These are phyloP conservation scores for Sporormia fimetaria DNA, from an alignment of 495 filamentous ascomycete genomes.

Conservation along the genomic window DNA sequence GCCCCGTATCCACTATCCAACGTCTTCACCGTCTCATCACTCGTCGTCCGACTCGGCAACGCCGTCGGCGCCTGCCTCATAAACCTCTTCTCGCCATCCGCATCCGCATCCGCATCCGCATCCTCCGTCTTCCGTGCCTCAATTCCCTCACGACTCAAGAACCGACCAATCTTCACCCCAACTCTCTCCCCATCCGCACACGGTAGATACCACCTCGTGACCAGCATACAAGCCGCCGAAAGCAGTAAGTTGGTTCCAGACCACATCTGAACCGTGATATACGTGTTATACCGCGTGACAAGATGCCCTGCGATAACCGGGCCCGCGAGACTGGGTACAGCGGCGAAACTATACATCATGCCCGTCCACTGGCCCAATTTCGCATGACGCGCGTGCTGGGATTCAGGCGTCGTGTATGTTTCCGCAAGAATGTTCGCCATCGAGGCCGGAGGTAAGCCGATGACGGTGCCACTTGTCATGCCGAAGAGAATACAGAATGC, in stretches of 20 bases:
- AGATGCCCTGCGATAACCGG: slow-evolving; percentile 35
- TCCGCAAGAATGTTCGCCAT: slow-evolving; percentile 33
- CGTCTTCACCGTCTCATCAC: no score
- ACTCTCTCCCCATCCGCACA: slow-evolving; percentile 10
- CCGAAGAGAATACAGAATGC: slow-evolving; percentile 37
- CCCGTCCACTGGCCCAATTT: slow-evolving; percentile 37
- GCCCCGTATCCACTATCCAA: no score
- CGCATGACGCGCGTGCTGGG: slow-evolving; percentile 12
- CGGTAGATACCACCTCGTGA: slow-evolving; percentile 15
- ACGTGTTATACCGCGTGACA: slow-evolving; percentile 20
- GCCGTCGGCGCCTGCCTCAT: no score
- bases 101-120: not conserved
- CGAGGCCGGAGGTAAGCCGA: slow-evolving; percentile 35
- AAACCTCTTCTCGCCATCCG: slow-evolving; percentile 6
- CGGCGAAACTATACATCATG: slow-evolving; percentile 36
- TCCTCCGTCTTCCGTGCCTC: not conserved
- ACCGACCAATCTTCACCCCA: slow-evolving; percentile 1
- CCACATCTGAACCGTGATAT: slow-evolving; percentile 31
- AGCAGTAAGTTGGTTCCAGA: slow-evolving; percentile 26
- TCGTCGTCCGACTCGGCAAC: no score
- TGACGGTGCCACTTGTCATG: slow-evolving; percentile 31
- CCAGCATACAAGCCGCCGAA: slow-evolving; percentile 25
- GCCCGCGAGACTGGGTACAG: slow-evolving; percentile 32
- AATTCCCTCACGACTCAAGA: not conserved
- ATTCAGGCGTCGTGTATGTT: slow-evolving; percentile 14